Percentiles rank a stretch among this genome's conserved stretches.
phyloP scores from a whole-genome alignment of 2,329 filamentous ascomycete genomes.

The Fusarium luffae region DNA sequence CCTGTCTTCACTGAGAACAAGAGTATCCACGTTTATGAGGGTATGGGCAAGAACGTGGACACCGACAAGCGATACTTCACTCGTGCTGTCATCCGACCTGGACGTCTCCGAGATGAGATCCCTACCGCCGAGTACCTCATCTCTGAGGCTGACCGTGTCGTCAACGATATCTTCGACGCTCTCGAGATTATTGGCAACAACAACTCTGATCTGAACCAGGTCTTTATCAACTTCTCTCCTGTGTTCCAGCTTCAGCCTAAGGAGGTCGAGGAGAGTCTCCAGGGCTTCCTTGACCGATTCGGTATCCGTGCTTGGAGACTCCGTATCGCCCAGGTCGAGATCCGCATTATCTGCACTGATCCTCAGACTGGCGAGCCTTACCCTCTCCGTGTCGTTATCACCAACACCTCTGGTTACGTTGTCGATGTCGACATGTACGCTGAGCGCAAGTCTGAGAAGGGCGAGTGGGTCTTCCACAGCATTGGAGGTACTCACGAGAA shows the following conservation, averaged over 20 bases:
- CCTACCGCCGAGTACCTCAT: slow-evolving; percentile 98
- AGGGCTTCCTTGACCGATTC: slow-evolving; percentile 96
- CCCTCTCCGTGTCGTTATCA: slow-evolving; percentile 95
- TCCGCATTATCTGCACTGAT: slow-evolving; percentile 97
- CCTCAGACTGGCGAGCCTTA: slow-evolving; percentile 84
- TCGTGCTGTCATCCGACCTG: slow-evolving; percentile 92
- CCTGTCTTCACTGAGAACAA: slow-evolving; percentile 99
- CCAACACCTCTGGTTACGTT: slow-evolving; percentile 97
- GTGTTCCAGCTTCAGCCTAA: slow-evolving; percentile 91
- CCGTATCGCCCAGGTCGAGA: slow-evolving; percentile 96
- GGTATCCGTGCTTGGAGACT: slow-evolving; percentile 95
- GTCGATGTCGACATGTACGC: slow-evolving; percentile 98
- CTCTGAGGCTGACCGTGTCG: slow-evolving; percentile 93
- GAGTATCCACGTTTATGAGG: slow-evolving; percentile 99
- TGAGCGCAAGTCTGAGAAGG: slow-evolving; percentile 97
- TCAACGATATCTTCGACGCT: slow-evolving; percentile 97
- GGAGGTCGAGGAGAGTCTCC: slow-evolving; percentile 92
- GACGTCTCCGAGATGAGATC: slow-evolving; percentile 94
- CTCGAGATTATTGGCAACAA: slow-evolving; percentile 99
- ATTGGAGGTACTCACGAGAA: slow-evolving; percentile 96
- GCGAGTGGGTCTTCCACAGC: slow-evolving; percentile 98
- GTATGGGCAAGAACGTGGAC: slow-evolving; percentile 91
- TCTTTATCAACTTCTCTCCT: slow-evolving; percentile 99
- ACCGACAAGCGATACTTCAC: slow-evolving; percentile 99
- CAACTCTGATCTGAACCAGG: slow-evolving; percentile 98